Conservation (phyloP, 371 early-diverging fungal species). For the Mucor velutinosus region DNA sequence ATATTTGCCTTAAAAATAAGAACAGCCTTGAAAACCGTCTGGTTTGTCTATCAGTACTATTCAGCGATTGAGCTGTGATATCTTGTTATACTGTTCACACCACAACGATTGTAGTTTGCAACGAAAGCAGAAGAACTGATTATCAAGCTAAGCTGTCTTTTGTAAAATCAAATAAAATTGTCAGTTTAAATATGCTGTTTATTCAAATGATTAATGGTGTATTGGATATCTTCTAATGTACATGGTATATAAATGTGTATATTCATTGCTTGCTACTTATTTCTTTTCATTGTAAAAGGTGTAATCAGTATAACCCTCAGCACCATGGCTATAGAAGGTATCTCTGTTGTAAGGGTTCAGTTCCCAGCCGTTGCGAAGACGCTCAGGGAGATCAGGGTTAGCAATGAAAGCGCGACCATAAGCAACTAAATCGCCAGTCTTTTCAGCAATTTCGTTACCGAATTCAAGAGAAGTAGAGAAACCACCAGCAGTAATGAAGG, state of each 20-base stretch:
- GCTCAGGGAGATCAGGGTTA: conserved; percentile 38
- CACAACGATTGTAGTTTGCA: too few relatives aligned
- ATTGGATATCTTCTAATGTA: not conserved
- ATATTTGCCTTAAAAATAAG: too few relatives aligned
- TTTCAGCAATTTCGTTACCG: conserved; percentile 24
- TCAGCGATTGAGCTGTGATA: too few relatives aligned
- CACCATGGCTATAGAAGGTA: conserved; percentile 20
- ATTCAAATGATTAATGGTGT: too few relatives aligned
- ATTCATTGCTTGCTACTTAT: not conserved
- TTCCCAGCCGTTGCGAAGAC: conserved; percentile 13
- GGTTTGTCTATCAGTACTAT: too few relatives aligned
- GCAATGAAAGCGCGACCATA: conserved; percentile 41
- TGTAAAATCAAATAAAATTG: too few relatives aligned
- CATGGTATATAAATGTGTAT: not conserved
- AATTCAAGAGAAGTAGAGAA: conserved; percentile 14
- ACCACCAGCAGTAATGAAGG: conserved; percentile 30
- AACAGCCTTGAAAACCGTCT: too few relatives aligned
- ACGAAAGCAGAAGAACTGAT: too few relatives aligned
- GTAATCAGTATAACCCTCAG: conserved; percentile 28
- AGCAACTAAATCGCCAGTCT: conserved; percentile 31
- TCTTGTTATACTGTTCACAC: too few relatives aligned
- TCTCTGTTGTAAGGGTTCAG: conserved; percentile 22
- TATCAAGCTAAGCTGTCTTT: too few relatives aligned
- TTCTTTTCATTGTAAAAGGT: conserved; percentile 1
- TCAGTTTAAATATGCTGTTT: too few relatives aligned